These are phyloP conservation scores for Neurospora sp. DNA, from an alignment of 495 filamentous ascomycete species.

Conservation along the genomic window DNA sequence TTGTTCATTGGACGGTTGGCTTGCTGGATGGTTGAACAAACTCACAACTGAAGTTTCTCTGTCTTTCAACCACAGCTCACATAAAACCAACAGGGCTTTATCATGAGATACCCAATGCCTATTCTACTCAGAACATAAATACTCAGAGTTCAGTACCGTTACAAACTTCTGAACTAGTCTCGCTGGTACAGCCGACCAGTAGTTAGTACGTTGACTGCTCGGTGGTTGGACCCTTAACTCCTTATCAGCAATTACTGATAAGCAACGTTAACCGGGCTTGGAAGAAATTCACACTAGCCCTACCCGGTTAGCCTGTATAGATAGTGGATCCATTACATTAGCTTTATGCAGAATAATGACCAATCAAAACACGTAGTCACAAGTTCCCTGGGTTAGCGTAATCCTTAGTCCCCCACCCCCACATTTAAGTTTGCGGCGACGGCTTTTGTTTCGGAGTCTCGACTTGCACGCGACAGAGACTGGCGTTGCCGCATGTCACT, in stretches of 20 bases:
- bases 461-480: conserved; percentile 1
- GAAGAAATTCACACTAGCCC: not conserved
- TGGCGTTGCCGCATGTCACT: conserved; percentile 4
- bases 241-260: not conserved
- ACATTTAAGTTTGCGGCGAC: conserved; percentile 5
- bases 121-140: not conserved
- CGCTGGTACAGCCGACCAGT: not conserved
- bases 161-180: not conserved
- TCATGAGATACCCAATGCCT: not conserved
- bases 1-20: conserved; percentile 66
- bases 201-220: not conserved
- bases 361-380: not conserved
- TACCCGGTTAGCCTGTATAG: not conserved
- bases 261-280: not conserved
- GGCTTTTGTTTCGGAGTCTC: conserved; percentile 10
- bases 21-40: conserved; percentile 46
- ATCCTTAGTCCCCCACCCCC: conserved; percentile 8
- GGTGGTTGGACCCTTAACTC: not conserved
- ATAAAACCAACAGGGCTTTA: not conserved
- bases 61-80: not conserved
- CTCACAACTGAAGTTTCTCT: not conserved
- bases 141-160: not conserved
- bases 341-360: not conserved
- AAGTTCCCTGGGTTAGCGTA: not conserved
- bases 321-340: not conserved